A percentile compares a stretch with the other conserved stretches of the same genome.
Evolutionary conservation across 202 grass and related monocot species (phyloP).

Genomic region (Brachypodium distachyon): DNA sequence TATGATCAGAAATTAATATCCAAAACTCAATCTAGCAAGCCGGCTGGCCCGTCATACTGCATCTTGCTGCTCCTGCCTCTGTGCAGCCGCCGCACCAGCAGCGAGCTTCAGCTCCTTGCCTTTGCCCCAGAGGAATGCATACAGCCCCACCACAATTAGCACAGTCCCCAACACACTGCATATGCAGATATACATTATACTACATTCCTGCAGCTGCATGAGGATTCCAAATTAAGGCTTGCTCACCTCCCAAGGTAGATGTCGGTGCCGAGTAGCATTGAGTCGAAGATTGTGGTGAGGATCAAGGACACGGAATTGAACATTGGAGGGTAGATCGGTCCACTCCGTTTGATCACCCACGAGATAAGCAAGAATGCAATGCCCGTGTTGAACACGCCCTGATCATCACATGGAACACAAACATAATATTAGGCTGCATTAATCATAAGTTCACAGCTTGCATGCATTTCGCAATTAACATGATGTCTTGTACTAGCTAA

Average conservation of each 20-base stretch:
- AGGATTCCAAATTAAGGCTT: not conserved
- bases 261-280: not conserved
- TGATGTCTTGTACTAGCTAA: not conserved
- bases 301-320: conserved; percentile 17
- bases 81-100: not conserved
- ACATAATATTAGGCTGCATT: not conserved
- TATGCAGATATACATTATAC: not conserved
- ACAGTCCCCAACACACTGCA: conserved; percentile 5
- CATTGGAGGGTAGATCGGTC: conserved; percentile 6
- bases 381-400: not conserved
- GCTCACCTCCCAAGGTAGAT: not conserved
- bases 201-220: not conserved
- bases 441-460: not conserved
- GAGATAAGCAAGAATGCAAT: not conserved
- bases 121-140: conserved; percentile 26
- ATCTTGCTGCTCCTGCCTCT: not conserved
- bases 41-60: not conserved
- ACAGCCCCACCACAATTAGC: not conserved
- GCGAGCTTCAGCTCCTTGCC: not conserved
- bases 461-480: not conserved
- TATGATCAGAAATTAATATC: not conserved
- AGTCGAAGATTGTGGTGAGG: not conserved
- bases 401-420: no score
- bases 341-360: not conserved
- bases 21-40: not conserved